A percentile compares a stretch with the other conserved stretches of the same genome.
phyloP scores from a whole-genome alignment of 2,329 filamentous ascomycete species.

The Cercospora sp. region DNA sequence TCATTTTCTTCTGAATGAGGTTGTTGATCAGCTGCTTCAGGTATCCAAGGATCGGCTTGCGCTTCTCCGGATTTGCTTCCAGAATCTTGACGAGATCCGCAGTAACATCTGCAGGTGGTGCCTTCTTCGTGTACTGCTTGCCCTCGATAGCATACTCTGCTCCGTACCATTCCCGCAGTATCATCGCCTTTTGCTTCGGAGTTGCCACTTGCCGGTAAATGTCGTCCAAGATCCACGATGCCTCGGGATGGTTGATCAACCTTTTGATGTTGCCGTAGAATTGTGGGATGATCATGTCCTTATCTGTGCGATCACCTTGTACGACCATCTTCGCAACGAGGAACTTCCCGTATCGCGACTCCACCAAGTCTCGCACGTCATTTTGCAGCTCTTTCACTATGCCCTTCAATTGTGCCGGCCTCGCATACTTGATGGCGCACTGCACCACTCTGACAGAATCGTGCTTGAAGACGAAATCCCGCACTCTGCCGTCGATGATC shows the following conservation, averaged over 20 bases:
- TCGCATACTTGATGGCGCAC: conserved; percentile 95
- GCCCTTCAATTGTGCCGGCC: conserved; percentile 75
- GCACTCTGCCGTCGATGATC: conserved; percentile 87
- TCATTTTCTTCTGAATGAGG: conserved; percentile 93
- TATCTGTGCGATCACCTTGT: conserved; percentile 83
- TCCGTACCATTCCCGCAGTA: conserved; percentile 95
- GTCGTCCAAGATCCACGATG: conserved; percentile 96
- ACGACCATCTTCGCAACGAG: conserved; percentile 92
- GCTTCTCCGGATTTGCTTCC: conserved; percentile 76
- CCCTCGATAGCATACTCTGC: conserved; percentile 85
- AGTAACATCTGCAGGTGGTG: conserved; percentile 37
- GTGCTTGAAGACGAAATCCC: conserved; percentile 97
- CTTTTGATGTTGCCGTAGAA: conserved; percentile 93
- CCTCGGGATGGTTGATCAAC: conserved; percentile 93
- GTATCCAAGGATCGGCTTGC: conserved; percentile 80
- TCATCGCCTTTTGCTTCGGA: conserved; percentile 76
- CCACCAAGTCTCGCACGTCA: conserved; percentile 78
- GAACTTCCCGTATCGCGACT: conserved; percentile 97
- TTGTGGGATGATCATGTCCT: conserved; percentile 85
- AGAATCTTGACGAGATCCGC: conserved; percentile 75
- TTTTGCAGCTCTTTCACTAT: conserved; percentile 86
- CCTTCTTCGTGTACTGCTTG: conserved; percentile 54
- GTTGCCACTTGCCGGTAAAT: conserved; percentile 89
- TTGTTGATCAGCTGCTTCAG: conserved; percentile 85
- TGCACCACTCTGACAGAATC: conserved; percentile 96